These are phyloP conservation scores for Phlyctochytrium bullatum DNA, from an alignment of 192 early-diverging fungal species.

Conservation along the genomic window DNA sequence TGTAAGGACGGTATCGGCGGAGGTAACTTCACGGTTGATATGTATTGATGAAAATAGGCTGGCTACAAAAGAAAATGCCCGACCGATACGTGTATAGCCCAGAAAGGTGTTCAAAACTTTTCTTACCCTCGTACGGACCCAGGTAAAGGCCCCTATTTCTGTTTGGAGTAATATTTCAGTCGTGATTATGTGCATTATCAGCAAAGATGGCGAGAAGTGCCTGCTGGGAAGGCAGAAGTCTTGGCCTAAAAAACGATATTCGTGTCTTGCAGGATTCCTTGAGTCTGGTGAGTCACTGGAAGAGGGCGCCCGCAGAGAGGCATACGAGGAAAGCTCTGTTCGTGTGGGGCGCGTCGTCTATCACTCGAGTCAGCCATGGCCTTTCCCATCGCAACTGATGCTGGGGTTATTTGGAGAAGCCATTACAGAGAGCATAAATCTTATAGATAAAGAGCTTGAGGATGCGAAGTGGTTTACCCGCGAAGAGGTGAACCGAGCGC, in stretches of 20 bases:
- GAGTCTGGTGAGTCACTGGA: slow-evolving; percentile 51
- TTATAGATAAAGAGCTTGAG: slow-evolving; percentile 42
- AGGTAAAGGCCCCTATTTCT: too few relatives aligned
- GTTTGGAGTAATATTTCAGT: too few relatives aligned
- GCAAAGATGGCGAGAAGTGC: slow-evolving; percentile 28
- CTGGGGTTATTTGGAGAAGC: slow-evolving; percentile 45
- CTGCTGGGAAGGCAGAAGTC: slow-evolving; percentile 50
- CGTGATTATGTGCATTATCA: slow-evolving; percentile 41
- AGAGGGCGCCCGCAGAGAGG: slow-evolving; percentile 45
- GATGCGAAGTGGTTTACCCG: slow-evolving; percentile 49
- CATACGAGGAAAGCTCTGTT: slow-evolving; percentile 50
- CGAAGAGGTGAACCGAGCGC: slow-evolving; percentile 29
- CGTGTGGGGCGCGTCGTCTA: slow-evolving; percentile 42
- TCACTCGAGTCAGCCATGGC: slow-evolving; percentile 61
- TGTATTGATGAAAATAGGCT: background rate
- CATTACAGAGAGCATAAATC: slow-evolving; percentile 13
- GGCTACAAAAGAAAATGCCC: slow-evolving; percentile 40
- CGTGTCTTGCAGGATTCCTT: slow-evolving; percentile 46
- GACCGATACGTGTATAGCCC: slow-evolving; percentile 21
- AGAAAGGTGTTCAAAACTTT: slow-evolving; percentile 35
- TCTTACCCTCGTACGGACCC: slow-evolving; percentile 55
- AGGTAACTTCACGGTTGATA: slow-evolving; percentile 18
- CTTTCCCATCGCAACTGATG: slow-evolving; percentile 59
- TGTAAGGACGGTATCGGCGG: slow-evolving; percentile 7
- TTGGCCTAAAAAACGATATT: slow-evolving; percentile 46